Evolutionary conservation across 495 filamentous ascomycete genomes (phyloP).

Genomic region (Penicillium pancosmium): DNA sequence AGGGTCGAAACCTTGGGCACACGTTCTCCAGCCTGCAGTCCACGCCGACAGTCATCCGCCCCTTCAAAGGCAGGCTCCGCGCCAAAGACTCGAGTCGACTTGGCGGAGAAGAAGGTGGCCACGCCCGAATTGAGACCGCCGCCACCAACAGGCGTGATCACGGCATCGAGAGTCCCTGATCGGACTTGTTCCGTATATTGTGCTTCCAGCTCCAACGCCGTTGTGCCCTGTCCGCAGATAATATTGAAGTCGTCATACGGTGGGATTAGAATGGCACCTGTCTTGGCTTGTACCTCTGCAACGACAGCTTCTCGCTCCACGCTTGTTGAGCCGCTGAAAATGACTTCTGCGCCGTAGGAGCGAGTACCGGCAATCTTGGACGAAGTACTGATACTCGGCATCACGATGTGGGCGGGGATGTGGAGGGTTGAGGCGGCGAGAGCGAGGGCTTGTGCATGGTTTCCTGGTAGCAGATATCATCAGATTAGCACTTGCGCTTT

Average conservation of each 20-base stretch:
- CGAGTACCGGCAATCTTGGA: slow-evolving; percentile 84
- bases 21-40: slow-evolving; percentile 61
- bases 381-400: slow-evolving; percentile 81
- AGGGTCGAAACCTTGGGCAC: slow-evolving; percentile 68
- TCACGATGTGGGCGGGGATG: slow-evolving; percentile 80
- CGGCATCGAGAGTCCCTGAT: slow-evolving; percentile 61
- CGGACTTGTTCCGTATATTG: slow-evolving; percentile 57
- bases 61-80: slow-evolving; percentile 85
- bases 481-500: slow-evolving; percentile 1
- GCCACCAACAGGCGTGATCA: slow-evolving; percentile 85
- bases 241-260: slow-evolving; percentile 93
- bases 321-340: slow-evolving; percentile 80
- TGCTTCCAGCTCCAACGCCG: slow-evolving; percentile 76
- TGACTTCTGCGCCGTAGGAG: slow-evolving; percentile 73
- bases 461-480: slow-evolving; percentile 55
- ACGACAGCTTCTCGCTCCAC: slow-evolving; percentile 81
- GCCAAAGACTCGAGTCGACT: slow-evolving; percentile 76
- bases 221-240: slow-evolving; percentile 88
- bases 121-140: slow-evolving; percentile 87
- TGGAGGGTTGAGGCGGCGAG: slow-evolving; percentile 72
- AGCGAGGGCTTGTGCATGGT: slow-evolving; percentile 94
- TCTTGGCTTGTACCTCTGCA: slow-evolving; percentile 62
- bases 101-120: slow-evolving; percentile 72
- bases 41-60: slow-evolving; percentile 78
- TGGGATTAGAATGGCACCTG: slow-evolving; percentile 76